Percentiles rank a stretch among this genome's conserved stretches.
Conservation (phyloP, 2,329 filamentous ascomycete species). For the Fusarium devonianum region DNA sequence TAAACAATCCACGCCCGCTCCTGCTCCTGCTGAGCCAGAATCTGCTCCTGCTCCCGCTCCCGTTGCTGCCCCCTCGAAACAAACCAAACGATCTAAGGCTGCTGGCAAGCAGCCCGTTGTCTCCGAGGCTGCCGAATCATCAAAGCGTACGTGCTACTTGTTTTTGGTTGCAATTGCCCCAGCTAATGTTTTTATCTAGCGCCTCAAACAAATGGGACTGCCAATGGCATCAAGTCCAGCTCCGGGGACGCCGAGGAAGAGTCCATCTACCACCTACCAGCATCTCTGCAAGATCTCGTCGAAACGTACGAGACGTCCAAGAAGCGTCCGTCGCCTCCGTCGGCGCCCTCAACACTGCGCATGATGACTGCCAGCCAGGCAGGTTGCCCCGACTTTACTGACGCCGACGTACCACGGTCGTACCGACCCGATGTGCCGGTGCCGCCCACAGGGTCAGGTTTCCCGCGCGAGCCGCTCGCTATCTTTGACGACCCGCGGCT, state of each 20-base stretch:
- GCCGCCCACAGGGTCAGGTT: slow-evolving; percentile 77
- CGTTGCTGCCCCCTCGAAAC: slow-evolving; percentile 42
- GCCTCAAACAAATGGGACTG: slow-evolving; percentile 58
- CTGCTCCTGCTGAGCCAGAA: slow-evolving; percentile 39
- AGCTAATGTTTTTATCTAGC: slow-evolving; percentile 39
- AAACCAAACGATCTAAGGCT: slow-evolving; percentile 52
- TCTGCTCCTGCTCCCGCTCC: slow-evolving; percentile 31
- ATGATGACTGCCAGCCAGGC: slow-evolving; percentile 79
- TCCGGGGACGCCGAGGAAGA: slow-evolving; percentile 66
- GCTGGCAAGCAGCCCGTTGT: slow-evolving; percentile 54
- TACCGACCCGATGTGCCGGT: slow-evolving; percentile 86
- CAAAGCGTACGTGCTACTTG: slow-evolving; percentile 52
- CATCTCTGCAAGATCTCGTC: slow-evolving; percentile 86
- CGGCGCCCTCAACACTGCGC: slow-evolving; percentile 72
- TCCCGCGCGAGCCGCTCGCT: slow-evolving; percentile 88
- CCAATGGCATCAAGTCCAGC: slow-evolving; percentile 59
- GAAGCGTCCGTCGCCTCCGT: slow-evolving; percentile 67
- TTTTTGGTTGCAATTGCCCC: too few species aligned
- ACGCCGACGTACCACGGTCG: slow-evolving; percentile 81
- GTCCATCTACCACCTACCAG: slow-evolving; percentile 90
- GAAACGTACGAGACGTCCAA: slow-evolving; percentile 89
- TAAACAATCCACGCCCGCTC: slow-evolving; percentile 43
- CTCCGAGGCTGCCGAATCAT: slow-evolving; percentile 52
- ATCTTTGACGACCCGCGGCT: slow-evolving; percentile 91
- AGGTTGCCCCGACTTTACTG: slow-evolving; percentile 75